These are phyloP conservation scores for Pseudofabraea citricarpa DNA, from an alignment of 2,329 filamentous ascomycete species.

Conservation along the genomic window DNA sequence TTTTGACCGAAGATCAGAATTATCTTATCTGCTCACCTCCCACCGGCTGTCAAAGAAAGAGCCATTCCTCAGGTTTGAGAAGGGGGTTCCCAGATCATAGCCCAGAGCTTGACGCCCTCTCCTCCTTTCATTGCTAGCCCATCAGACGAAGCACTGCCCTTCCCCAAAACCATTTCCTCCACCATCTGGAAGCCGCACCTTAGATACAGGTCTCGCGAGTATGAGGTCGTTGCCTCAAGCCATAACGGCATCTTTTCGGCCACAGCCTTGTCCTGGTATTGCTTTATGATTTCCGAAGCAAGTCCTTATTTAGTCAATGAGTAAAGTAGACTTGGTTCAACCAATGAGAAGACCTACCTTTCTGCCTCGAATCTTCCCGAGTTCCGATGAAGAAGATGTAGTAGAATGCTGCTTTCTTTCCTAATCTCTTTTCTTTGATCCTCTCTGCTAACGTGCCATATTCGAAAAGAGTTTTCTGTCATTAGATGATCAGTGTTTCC, in stretches of 20 bases:
- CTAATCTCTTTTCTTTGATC: slow-evolving; percentile 6
- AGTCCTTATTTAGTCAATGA: no score
- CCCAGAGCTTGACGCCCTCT: slow-evolving; percentile 13
- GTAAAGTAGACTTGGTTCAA: no score
- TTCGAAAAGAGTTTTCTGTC: slow-evolving; percentile 14
- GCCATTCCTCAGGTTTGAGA: background rate
- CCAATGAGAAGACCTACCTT: background rate
- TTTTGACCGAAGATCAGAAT: no score
- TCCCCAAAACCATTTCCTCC: slow-evolving; percentile 11
- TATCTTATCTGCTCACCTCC: no score
- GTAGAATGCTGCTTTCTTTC: slow-evolving; percentile 8
- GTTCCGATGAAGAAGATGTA: slow-evolving; percentile 19
- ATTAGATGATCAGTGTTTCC: no score
- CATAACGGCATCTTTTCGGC: slow-evolving; percentile 13
- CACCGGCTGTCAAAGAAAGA: no score
- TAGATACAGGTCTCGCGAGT: slow-evolving; percentile 9
- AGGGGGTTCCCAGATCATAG: slow-evolving; percentile 15
- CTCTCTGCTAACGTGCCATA: slow-evolving; percentile 7
- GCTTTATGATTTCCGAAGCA: slow-evolving; percentile 8
- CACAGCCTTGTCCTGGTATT: slow-evolving; percentile 8
- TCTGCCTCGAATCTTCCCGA: slow-evolving; percentile 1
- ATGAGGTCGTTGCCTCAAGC: slow-evolving; percentile 14
- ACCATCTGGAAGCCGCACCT: slow-evolving; percentile 15
- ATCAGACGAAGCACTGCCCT: slow-evolving; percentile 10
- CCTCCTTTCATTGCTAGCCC: slow-evolving; percentile 8